Conservation (phyloP, 345 rosid species). For the Noccaea bulbosa region DNA sequence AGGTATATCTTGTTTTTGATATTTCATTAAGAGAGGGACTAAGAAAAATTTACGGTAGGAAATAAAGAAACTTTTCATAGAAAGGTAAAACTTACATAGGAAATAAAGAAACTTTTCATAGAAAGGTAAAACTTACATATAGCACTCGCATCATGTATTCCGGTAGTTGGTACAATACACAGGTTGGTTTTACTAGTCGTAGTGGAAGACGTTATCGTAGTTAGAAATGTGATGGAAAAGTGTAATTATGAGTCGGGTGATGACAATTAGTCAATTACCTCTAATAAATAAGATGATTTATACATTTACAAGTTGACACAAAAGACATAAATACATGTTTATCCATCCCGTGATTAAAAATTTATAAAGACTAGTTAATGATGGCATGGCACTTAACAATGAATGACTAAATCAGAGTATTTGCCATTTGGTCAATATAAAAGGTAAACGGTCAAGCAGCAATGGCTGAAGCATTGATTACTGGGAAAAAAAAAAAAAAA, state of each 20-base stretch:
- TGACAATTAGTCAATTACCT: slow-evolving; percentile 13
- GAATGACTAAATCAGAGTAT: not conserved
- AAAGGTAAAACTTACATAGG: too few species aligned
- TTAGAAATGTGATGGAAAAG: slow-evolving; percentile 16
- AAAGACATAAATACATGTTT: slow-evolving; percentile 34
- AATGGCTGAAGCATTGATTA: not conserved
- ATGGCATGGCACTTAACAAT: not conserved
- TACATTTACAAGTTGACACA: slow-evolving; percentile 11
- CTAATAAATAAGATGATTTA: slow-evolving; percentile 22
- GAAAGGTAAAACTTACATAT: not conserved
- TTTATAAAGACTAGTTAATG: not conserved
- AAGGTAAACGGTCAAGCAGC: slow-evolving; percentile 9
- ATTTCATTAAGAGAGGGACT: not conserved
- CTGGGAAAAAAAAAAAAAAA: not conserved
- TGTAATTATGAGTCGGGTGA: slow-evolving; percentile 22
- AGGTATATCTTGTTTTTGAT: not conserved
- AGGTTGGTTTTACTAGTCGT: not conserved
- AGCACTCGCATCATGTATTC: not conserved
- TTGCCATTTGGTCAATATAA: slow-evolving; percentile 22
- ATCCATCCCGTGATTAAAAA: slow-evolving; percentile 5
- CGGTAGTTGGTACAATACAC: not conserved
- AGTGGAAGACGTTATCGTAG: slow-evolving; percentile 21
- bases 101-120: not conserved
- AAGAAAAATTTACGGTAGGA: not conserved
- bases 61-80: not conserved